A percentile compares a stretch with the other conserved stretches of the same genome.
Conservation (phyloP, 75 land plant species). For the Gnetum montanum region DNA sequence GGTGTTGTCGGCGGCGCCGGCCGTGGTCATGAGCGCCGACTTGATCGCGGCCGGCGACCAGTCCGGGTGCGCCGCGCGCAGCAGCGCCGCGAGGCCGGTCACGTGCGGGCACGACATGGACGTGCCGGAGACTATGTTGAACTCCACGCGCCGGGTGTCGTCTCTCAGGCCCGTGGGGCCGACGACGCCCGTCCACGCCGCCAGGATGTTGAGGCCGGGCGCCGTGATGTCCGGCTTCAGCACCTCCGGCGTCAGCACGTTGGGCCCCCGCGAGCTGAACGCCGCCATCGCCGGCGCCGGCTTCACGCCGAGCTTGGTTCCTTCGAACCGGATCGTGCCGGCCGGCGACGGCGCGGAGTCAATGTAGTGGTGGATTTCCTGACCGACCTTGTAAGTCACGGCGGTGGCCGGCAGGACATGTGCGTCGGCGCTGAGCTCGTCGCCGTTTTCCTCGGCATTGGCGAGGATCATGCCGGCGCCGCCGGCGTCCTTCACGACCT, state of each 20-base stretch:
- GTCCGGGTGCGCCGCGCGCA: slow-evolving; percentile 51
- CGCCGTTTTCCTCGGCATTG: slow-evolving; percentile 4
- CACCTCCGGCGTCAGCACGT: slow-evolving; percentile 22
- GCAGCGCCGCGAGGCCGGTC: slow-evolving; percentile 48
- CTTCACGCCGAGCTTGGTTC: slow-evolving; percentile 16
- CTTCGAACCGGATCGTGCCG: slow-evolving; percentile 15
- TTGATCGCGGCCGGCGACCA: slow-evolving; percentile 72
- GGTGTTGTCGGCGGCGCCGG: slow-evolving; percentile 33
- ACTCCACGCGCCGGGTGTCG: slow-evolving; percentile 42
- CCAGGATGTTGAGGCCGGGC: slow-evolving; percentile 48
- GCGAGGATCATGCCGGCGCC: slow-evolving; percentile 23
- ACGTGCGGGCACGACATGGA: slow-evolving; percentile 76
- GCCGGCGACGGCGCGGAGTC: slow-evolving; percentile 15
- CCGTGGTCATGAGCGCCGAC: slow-evolving; percentile 81
- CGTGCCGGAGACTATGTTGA: slow-evolving; percentile 77
- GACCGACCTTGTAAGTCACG: slow-evolving; percentile 4
- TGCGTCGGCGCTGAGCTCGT: neutral
- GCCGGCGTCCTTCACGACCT: slow-evolving; percentile 26
- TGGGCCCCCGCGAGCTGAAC: slow-evolving; percentile 63
- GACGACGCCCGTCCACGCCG: slow-evolving; percentile 31
- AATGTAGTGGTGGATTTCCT: neutral
- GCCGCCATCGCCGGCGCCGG: slow-evolving; percentile 27
- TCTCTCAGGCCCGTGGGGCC: slow-evolving; percentile 28
- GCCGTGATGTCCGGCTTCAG: slow-evolving; percentile 62
- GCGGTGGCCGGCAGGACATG: neutral